These are phyloP conservation scores for Phytomonas sp. DNA, from an alignment of 208 protist species.

Conservation along the genomic window DNA sequence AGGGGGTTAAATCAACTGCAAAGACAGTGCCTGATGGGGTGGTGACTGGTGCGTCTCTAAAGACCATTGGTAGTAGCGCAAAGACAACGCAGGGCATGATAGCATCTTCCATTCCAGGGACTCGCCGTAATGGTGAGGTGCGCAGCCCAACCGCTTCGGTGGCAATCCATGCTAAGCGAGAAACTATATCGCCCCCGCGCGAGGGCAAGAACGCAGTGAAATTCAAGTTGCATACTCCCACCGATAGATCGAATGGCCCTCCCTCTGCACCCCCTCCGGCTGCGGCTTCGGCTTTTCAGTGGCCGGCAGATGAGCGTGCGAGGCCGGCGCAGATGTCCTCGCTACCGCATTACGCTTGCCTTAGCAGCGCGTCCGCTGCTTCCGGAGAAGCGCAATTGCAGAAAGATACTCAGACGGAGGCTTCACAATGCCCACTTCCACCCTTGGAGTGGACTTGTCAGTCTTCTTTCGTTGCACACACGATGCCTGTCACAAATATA, in stretches of 20 bases:
- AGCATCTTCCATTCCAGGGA: not conserved
- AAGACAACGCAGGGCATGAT: not conserved
- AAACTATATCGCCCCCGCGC: not conserved
- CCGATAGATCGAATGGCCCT: conserved; percentile 3
- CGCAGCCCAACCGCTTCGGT: not conserved
- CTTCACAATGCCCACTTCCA: not conserved
- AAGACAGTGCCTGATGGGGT: conserved; percentile 5
- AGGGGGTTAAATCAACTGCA: conserved; percentile 6
- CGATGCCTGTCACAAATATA: conserved; percentile 81
- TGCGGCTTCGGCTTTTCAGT: conserved; percentile 25
- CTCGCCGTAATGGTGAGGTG: not conserved
- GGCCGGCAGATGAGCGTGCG: conserved; percentile 61
- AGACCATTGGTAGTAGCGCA: not conserved
- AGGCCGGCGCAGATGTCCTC: not conserved
- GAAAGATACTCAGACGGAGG: conserved; percentile 6
- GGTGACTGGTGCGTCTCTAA: not conserved
- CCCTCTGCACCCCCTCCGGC: conserved; percentile 3
- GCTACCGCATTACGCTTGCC: not conserved
- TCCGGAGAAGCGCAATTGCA: not conserved
- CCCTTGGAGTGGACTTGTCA: conserved; percentile 56
- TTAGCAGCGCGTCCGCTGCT: not conserved
- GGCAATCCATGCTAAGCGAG: not conserved
- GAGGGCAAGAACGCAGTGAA: not conserved
- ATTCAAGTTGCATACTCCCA: conserved; percentile 2
- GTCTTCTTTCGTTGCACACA: conserved; percentile 69